Base-by-base conservation (phyloP, 495 filamentous ascomycete genomes). In the Daldinia childiae region DNA sequence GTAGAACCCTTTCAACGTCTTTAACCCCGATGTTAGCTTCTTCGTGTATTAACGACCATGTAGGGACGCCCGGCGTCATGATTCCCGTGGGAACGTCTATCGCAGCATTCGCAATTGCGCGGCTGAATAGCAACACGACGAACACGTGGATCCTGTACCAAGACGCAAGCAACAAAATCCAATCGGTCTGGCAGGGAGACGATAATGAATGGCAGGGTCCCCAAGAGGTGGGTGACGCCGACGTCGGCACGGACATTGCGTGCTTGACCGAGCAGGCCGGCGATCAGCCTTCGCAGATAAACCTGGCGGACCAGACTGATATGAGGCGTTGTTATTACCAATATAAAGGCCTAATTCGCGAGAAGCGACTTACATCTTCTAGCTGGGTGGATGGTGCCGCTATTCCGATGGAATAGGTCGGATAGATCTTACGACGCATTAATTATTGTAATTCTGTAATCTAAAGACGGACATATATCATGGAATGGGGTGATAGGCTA, bases 271-370 rank as follows among this genome's bases (percentile, higher is more conserved):
- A 66, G 50, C n/a, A 50, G 26, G 29, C 50, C 7, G 24, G 51
- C 32, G 66, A 69, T 32, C 26, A 54, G 8, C 71, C 71, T 2
- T 14, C n/a, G 8, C 52, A 51, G 19, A n/a, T 17, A 7, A 12
- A 2, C 4, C 27, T 73, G 27, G 60, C 66, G 7, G 39, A 58
- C 8, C 66, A 52, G 38, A 62, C 41, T 14, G 71, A 73, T 50
- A 69, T 69, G 66, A 56, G 55, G 3, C 66, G 71, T 3, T 73
- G 71, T 55, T 73, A 69, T 34, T 73, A 69, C 57, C 71, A 73
- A 32, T 58, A 52, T 7, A 43, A 64, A 19, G 65, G 71, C 48
- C 17, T 21, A 21, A 69, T 73, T 27, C 51, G 19, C 29, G 62
- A 69, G 52, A 72, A 72, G 58, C 63, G 69, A 30, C 26, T 67